Conservation (phyloP, 441 rosid genomes). For the Corymbia citriodora region DNA sequence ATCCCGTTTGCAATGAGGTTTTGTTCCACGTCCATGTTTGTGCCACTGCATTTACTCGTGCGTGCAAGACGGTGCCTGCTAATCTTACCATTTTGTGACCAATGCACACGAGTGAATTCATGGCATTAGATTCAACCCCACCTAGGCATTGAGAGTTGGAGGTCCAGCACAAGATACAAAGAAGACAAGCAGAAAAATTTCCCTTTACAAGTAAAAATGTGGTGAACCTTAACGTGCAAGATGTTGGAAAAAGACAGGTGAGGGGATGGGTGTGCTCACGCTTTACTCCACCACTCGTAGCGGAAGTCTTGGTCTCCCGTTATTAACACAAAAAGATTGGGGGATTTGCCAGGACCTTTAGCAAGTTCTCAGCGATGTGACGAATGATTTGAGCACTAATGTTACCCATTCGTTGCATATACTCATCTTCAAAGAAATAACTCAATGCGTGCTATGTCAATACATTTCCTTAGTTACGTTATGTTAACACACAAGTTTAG, state of each 20-base stretch:
- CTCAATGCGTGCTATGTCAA: background rate
- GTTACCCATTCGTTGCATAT: background rate
- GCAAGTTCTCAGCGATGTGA: background rate
- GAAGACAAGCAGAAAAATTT: background rate
- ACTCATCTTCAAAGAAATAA: background rate
- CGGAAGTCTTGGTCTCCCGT: background rate
- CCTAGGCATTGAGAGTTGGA: background rate
- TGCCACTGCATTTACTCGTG: background rate
- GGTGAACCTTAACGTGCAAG: background rate
- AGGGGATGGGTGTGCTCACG: background rate
- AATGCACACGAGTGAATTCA: background rate
- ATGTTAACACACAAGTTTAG: background rate
- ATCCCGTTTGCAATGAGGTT: background rate
- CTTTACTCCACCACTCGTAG: background rate
- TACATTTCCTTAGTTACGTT: background rate
- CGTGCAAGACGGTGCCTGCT: background rate
- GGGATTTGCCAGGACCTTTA: background rate
- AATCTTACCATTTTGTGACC: background rate
- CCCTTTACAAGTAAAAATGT: background rate
- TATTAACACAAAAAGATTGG: background rate
- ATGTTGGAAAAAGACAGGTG: background rate
- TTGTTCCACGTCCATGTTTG: background rate
- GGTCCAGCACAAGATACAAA: background rate
- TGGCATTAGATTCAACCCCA: background rate
- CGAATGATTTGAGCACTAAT: background rate